Conservation (phyloP, 176 grass and related monocot species). For the Puccinellia tenuiflora region DNA sequence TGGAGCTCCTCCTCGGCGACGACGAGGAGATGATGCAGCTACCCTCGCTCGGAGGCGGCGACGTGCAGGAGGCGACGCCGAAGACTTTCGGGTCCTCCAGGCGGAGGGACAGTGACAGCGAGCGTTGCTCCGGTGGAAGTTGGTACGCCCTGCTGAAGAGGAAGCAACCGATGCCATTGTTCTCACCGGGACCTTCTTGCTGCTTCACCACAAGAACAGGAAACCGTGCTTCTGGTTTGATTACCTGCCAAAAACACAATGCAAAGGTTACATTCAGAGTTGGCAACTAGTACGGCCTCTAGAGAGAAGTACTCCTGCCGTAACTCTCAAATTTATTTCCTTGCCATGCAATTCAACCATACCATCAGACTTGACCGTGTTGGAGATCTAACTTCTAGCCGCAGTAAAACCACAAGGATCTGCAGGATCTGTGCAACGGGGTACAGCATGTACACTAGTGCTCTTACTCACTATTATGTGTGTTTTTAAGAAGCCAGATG, state of each 20-base stretch:
- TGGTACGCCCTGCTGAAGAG: slow-evolving; percentile 8
- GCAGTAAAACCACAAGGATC: slow-evolving; percentile 14
- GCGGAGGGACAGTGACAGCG: slow-evolving; percentile 58
- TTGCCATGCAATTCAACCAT: slow-evolving; percentile 11
- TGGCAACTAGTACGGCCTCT: not conserved
- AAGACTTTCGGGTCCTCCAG: slow-evolving; percentile 26
- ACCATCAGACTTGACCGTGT: not conserved
- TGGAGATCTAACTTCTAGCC: not conserved
- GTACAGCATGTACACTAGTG: slow-evolving; percentile 9
- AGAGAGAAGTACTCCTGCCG: not conserved
- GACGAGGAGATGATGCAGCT: slow-evolving; percentile 55
- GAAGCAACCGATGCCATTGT: not conserved
- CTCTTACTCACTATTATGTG: not conserved
- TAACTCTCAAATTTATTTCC: slow-evolving; percentile 6
- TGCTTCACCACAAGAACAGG: not conserved
- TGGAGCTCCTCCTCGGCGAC: slow-evolving; percentile 39
- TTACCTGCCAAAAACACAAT: slow-evolving; percentile 25
- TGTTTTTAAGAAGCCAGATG: slow-evolving; percentile 14
- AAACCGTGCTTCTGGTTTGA: slow-evolving; percentile 23
- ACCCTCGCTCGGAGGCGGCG: slow-evolving; percentile 54
- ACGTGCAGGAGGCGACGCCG: not conserved
- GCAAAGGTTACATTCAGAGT: not conserved
- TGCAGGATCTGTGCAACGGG: not conserved
- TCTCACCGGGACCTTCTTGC: slow-evolving; percentile 1
- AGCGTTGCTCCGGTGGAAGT: not conserved